Percentiles rank a stretch among this genome's conserved stretches.
Conservation (phyloP, 805 yeast species). For the Saccharomycopsis fibuligera region DNA sequence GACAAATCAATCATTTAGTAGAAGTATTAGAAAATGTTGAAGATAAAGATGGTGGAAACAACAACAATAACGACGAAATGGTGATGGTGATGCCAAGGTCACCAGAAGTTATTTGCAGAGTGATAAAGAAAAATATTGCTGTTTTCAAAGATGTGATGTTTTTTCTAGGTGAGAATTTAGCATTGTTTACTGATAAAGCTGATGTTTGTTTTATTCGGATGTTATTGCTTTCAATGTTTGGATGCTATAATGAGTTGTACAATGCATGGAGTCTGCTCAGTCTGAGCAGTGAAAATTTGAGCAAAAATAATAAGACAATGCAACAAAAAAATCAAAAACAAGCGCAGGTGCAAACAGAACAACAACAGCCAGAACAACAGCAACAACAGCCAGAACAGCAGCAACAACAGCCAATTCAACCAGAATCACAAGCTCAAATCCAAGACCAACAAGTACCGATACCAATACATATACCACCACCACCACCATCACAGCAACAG, state of each 20-base stretch:
- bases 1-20: conserved; percentile 37
- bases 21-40: conserved; percentile 34
- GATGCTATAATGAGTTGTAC: conserved; percentile 38
- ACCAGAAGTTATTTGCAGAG: background rate
- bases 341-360: background rate
- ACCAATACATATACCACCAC: background rate
- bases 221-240: conserved; percentile 37
- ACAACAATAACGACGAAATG: background rate
- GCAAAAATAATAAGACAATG: too few species aligned
- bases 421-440: too few species aligned
- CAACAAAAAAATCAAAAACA: background rate
- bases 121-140: conserved; percentile 14
- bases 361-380: too few species aligned
- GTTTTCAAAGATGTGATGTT: conserved; percentile 36
- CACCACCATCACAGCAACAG: background rate
- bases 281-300: too few species aligned
- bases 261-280: conserved; percentile 37
- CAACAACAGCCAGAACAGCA: too few species aligned
- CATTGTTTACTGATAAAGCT: conserved; percentile 33
- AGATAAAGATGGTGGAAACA: background rate
- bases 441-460: background rate
- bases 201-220: conserved; percentile 41
- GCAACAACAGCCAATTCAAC: too few species aligned
- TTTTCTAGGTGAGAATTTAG: conserved; percentile 34
- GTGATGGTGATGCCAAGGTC: too few species aligned